Percentiles rank a stretch among this genome's conserved stretches.
Evolutionary conservation across 1,284 basidiomycete species (phyloP).

Genomic region (Ustilago bromivora): DNA sequence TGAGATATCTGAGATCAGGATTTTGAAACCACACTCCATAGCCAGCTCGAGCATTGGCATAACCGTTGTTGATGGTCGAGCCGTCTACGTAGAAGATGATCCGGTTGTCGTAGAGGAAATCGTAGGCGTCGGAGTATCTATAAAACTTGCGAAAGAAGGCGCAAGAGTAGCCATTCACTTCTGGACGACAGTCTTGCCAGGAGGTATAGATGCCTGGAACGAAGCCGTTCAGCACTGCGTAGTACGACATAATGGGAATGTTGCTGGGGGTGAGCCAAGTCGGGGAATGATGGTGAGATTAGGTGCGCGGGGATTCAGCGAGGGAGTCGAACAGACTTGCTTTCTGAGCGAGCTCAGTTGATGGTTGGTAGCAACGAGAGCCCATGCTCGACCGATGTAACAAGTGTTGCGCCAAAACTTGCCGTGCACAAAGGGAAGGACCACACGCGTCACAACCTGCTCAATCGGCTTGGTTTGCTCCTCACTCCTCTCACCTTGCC

Average conservation of each 20-base stretch:
- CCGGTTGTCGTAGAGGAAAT: neutral
- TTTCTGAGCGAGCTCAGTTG: too few relatives aligned
- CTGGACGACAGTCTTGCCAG: neutral
- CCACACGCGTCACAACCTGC: too few relatives aligned
- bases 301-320: too few relatives aligned
- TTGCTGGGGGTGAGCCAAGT: neutral
- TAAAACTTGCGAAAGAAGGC: neutral
- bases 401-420: too few relatives aligned
- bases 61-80: neutral
- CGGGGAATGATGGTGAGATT: too few relatives aligned
- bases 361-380: too few relatives aligned
- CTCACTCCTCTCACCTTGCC: too few relatives aligned
- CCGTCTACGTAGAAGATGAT: constrained; percentile 2
- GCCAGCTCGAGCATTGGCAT: neutral
- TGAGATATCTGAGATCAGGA: neutral
- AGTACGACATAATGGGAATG: neutral
- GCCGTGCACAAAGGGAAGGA: too few relatives aligned
- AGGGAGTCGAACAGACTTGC: too few relatives aligned
- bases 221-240: neutral
- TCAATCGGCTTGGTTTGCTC: too few relatives aligned
- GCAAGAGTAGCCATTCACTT: neutral
- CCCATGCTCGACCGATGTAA: too few relatives aligned
- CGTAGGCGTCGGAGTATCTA: neutral
- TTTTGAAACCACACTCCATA: neutral
- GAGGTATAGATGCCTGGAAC: neutral